Percentiles rank a stretch among this genome's conserved stretches.
Conservation (phyloP, 345 rosid species). For the Abelmoschus esculentus region DNA sequence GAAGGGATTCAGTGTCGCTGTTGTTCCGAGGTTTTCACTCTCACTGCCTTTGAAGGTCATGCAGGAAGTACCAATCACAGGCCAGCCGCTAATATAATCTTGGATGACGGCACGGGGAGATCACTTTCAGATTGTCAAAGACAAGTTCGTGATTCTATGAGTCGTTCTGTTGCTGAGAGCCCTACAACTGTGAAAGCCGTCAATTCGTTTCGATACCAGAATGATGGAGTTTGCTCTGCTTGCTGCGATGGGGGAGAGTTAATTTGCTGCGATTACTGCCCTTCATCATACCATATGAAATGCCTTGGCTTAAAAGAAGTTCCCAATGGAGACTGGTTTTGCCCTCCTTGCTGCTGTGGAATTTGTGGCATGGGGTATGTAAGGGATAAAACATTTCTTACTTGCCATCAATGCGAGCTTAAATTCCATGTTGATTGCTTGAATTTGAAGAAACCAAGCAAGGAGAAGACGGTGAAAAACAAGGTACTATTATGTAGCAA, state of each 20-base stretch:
- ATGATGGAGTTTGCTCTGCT: conserved; percentile 26
- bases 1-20: conserved; percentile 22
- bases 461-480: conserved; percentile 4
- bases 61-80: conserved; percentile 13
- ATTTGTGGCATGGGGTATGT: conserved; percentile 31
- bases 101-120: no score
- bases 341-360: conserved; percentile 63
- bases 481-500: conserved; percentile 46
- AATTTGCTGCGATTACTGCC: conserved; percentile 51
- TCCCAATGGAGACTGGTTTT: conserved; percentile 67
- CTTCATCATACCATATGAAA: conserved; percentile 34
- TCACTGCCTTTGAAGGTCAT: conserved; percentile 19
- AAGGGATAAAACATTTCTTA: conserved; percentile 8
- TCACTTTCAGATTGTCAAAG: no score
- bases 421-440: conserved; percentile 47
- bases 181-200: background rate
- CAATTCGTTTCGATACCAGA: background rate
- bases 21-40: conserved; percentile 19
- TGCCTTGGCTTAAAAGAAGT: conserved; percentile 45
- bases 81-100: no score
- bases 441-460: background rate
- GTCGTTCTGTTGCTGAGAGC: background rate
- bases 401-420: conserved; percentile 53
- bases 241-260: conserved; percentile 50
- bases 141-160: conserved; percentile 9